Evolutionary conservation across 257 asterid genomes (phyloP), one percentile per base, ranked within the genome.

Genomic region (Solanum appendiculatum): DNA sequence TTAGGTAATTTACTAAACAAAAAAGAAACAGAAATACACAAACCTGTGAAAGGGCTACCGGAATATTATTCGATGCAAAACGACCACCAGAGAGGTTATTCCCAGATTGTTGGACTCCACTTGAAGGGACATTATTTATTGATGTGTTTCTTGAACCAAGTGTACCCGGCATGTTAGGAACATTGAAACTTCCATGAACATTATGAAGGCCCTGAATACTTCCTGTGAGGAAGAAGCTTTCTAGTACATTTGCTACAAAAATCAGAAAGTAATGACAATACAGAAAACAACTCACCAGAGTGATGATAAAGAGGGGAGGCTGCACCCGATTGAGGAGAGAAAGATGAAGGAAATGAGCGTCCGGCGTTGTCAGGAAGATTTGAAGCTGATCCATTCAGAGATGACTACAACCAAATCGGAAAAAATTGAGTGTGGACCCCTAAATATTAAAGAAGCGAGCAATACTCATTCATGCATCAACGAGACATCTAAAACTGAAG

Each of bases 171-270:
- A 97, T 90, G 89, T 91, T 97, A 20, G 98, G 98, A 86, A 95
- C 95, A 89, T 93, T 94, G 87, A 90, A 97, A 90, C 94, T 95
- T 81, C 98, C 98, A 90, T 97, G 99, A 85, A 94, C 89, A 83
- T 94, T 96, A 87, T 94, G 99, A 90, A 97, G 92, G 78, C 99
- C 99, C 88, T 96, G 99, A 86, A 96, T 93, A 91, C 91, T 92
- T 86, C 99, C 99, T 96, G 97, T 70, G 88, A 88, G 60, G 84
- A 85, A 13, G 16, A 87, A 90, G 87, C 64, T 89, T 83, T 56
- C 83, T 56, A 46, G 70, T 88, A 88, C 73, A 86, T 72, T 51
- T 63, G 34, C 87, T 44, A 80, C 40, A 73, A 27, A 36, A 88
- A 69, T 20, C 40, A 37, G 54, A 85, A 44, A 82, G n/a, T 13